Conservation (phyloP, 148 eudicot genomes). For the Agrostemma githago region DNA sequence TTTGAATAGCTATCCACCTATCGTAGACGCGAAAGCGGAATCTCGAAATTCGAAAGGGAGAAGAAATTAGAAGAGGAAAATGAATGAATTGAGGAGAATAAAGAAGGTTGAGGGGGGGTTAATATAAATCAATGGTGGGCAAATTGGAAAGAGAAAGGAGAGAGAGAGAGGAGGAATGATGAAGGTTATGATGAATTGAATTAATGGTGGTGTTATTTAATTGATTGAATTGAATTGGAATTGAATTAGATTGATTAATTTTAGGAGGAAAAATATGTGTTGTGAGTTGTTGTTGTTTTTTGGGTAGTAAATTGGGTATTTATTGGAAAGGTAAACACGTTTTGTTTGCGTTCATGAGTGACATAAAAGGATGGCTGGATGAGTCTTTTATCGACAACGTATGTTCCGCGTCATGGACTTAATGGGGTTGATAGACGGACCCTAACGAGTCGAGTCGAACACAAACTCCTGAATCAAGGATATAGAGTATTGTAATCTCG, state of each 20-base stretch:
- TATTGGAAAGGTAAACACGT: slow-evolving; percentile 27
- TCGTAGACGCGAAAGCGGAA: slow-evolving; percentile 1
- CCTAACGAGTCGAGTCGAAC: too few species aligned
- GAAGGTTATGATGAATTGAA: background rate
- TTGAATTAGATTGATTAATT: too few species aligned
- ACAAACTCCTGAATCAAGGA: too few species aligned
- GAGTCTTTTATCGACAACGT: background rate
- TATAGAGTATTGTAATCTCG: too few species aligned
- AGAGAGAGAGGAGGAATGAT: slow-evolving; percentile 17
- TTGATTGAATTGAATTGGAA: too few species aligned
- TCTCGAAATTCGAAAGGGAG: background rate
- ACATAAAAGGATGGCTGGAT: background rate
- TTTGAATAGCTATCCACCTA: background rate
- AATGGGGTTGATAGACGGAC: background rate
- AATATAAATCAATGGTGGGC: slow-evolving; percentile 36
- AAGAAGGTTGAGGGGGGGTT: background rate
- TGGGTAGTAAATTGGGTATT: too few species aligned
- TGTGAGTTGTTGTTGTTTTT: background rate
- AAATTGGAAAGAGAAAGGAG: slow-evolving; percentile 23
- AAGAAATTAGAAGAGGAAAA: slow-evolving; percentile 5
- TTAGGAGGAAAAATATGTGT: background rate
- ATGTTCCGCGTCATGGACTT: background rate
- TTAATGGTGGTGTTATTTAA: background rate
- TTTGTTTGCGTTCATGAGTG: background rate
- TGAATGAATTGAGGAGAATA: background rate